phyloP scores from a whole-genome alignment of 83 land plant species.

The Larix sibirica region DNA sequence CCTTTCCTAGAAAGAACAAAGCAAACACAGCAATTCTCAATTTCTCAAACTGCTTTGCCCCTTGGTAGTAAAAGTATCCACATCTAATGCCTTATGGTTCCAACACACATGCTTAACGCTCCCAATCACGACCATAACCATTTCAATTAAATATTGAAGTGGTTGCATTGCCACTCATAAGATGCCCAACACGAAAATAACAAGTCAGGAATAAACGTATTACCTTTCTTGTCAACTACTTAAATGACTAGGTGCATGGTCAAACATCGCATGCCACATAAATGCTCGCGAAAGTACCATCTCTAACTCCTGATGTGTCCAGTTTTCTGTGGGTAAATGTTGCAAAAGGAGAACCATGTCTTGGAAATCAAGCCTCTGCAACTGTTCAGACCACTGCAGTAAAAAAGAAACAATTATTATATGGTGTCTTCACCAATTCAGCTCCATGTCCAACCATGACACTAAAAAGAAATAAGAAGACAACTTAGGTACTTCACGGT shows the following conservation, averaged over 20 bases:
- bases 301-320: constrained; percentile 94
- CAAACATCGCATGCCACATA: constrained; percentile 99
- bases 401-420: not conserved
- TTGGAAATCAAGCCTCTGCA: constrained; percentile 90
- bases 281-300: constrained; percentile 99
- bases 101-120: constrained; percentile 1
- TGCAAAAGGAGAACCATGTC: constrained; percentile 98
- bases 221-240: constrained; percentile 30
- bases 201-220: not conserved
- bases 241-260: constrained; percentile 89
- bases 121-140: not conserved
- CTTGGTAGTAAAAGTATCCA: not conserved
- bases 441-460: not conserved
- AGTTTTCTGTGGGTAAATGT: constrained; percentile 92
- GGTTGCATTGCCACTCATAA: not conserved
- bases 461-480: not conserved
- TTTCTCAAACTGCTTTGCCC: constrained; percentile 4
- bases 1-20: not conserved
- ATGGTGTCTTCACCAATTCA: not conserved
- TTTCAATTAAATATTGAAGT: not conserved
- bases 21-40: not conserved
- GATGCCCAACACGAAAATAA: not conserved
- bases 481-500: not conserved
- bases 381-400: constrained; percentile 93
- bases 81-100: not conserved